Evolutionary conservation across 164 flowering plant species (phyloP).

Genomic region (Malania oleifera): DNA sequence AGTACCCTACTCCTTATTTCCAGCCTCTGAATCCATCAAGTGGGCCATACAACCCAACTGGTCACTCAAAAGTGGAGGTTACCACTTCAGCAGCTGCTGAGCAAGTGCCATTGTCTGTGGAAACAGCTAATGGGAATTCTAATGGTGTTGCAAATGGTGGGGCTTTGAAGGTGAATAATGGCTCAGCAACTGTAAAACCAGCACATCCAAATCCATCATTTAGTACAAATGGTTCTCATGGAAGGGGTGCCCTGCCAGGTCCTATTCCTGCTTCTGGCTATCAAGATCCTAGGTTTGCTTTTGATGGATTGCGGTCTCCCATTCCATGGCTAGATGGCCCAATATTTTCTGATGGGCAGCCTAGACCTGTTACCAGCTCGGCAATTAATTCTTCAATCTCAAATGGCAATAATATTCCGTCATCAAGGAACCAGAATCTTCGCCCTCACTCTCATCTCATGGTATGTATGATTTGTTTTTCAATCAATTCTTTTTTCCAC

Average conservation of each 20-base stretch:
- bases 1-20: constrained; percentile 59
- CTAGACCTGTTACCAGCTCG: constrained; percentile 28
- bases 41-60: constrained; percentile 29
- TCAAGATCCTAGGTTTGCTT: constrained; percentile 53
- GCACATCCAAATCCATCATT: constrained; percentile 28
- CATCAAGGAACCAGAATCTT: constrained; percentile 45
- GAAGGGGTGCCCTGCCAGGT: constrained; percentile 37
- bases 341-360: constrained; percentile 37
- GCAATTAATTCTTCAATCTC: constrained; percentile 29
- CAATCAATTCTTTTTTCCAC: too few relatives aligned
- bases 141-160: constrained; percentile 34
- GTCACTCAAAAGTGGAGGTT: constrained; percentile 34
- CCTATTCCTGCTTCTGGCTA: constrained; percentile 42
- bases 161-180: constrained; percentile 38
- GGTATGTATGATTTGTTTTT: constrained; percentile 36
- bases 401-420: constrained; percentile 24
- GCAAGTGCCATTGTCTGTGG: constrained; percentile 48
- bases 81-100: constrained; percentile 44
- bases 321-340: constrained; percentile 44
- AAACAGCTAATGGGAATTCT: constrained; percentile 33
- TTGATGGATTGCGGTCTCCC: constrained; percentile 40
- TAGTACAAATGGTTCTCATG: constrained; percentile 41
- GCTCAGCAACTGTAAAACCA: constrained; percentile 31
- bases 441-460: constrained; percentile 42
- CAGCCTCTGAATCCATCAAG: constrained; percentile 43